Evolutionary conservation across 169 alveolate genomes (phyloP).

Genomic region (Cryptosporidium felis): DNA sequence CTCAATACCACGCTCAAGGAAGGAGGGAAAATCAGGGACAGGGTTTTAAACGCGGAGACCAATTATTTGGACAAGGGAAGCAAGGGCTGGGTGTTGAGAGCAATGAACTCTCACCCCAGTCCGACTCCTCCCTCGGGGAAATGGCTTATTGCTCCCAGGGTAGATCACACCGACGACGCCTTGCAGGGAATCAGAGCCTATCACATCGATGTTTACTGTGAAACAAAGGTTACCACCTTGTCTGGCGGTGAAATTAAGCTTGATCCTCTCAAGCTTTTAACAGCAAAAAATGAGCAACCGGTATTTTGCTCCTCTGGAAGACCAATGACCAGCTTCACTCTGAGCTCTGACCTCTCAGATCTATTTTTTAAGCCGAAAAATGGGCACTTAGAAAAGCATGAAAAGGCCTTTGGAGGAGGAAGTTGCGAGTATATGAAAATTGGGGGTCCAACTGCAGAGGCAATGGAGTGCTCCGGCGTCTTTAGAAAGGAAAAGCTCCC

Average conservation of each 20-base stretch:
- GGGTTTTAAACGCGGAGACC: conserved; percentile 17
- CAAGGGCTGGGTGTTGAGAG: conserved; percentile 40
- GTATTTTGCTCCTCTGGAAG: neutral
- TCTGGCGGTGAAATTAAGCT: neutral
- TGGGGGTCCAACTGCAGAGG: conserved; percentile 53
- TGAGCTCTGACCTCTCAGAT: neutral
- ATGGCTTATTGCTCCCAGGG: conserved; percentile 9
- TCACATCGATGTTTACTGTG: conserved; percentile 41
- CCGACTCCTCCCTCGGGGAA: conserved; percentile 47
- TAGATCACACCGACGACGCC: neutral
- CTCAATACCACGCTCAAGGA: neutral
- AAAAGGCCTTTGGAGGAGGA: neutral
- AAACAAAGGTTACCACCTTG: conserved; percentile 4
- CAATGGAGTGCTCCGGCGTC: conserved; percentile 52
- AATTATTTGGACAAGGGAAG: neutral
- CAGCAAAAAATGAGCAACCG: conserved; percentile 10
- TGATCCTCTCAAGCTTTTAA: neutral
- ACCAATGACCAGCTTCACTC: conserved; percentile 31
- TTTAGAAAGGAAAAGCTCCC: conserved; percentile 1
- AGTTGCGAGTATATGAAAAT: conserved; percentile 37
- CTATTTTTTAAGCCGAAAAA: conserved; percentile 27
- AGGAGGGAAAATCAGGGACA: conserved; percentile 19
- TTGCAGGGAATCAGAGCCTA: neutral
- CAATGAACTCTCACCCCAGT: conserved; percentile 37
- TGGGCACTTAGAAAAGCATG: neutral